Percentiles rank a stretch among this genome's conserved stretches.
phyloP scores from a whole-genome alignment of 2,329 filamentous ascomycete genomes.

The Calonectria pteridis region DNA sequence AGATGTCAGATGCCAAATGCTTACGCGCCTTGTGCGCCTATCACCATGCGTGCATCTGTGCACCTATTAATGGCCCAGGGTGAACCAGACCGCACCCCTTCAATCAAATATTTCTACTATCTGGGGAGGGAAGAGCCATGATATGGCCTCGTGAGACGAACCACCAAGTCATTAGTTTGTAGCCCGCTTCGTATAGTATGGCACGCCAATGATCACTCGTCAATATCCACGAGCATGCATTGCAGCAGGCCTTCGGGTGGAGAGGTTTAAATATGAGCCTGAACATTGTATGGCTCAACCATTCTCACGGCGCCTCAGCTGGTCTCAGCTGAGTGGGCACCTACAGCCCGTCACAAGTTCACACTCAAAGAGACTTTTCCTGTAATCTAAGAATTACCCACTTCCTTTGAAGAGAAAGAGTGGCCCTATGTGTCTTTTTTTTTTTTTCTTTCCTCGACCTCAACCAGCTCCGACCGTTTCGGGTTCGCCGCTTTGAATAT shows the following conservation, averaged over 20 bases:
- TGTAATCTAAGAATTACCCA: not conserved
- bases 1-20: not conserved
- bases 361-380: not conserved
- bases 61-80: not conserved
- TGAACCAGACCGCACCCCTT: not conserved
- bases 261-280: constrained; percentile 7
- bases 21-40: not conserved
- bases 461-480: not conserved
- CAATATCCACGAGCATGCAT: not conserved
- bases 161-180: not conserved
- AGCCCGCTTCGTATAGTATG: not conserved
- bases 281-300: not conserved
- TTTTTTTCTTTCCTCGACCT: not conserved
- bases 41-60: not conserved
- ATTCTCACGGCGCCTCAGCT: constrained; percentile 16
- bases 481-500: not conserved
- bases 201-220: not conserved
- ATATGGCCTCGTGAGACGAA: constrained; percentile 11
- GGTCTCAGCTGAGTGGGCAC: constrained; percentile 20
- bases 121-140: not conserved
- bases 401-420: not conserved
- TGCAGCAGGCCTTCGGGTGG: not conserved
- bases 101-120: not conserved
- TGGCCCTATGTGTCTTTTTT: not conserved
- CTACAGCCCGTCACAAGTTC: not conserved